Evolutionary conservation across 1,139 yeast species (phyloP), one percentile per base, ranked within the genome.

Genomic region (Trichomonascaceae sp.): DNA sequence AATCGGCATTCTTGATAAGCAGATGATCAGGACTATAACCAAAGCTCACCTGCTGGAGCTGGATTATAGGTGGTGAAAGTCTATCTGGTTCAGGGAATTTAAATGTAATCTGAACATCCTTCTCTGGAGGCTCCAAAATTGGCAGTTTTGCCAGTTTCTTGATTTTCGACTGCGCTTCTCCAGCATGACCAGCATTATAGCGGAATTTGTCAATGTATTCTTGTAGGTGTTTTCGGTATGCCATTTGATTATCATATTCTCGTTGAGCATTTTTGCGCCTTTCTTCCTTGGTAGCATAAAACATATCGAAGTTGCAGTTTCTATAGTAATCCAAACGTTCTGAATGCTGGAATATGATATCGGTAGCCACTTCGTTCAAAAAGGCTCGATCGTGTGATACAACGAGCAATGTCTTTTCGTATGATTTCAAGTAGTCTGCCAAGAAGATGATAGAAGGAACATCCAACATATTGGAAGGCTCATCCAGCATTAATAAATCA

Each of bases 401-500:
- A 44, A 91, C 96, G 62, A 93, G 76, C 6, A 93, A 95, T 0
- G 99, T 93, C 0, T 96, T 82, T 56, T 96, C 91, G 69, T 93
- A 93, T 10, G 87, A 78, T 68, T 89, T 96, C 63, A 93, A 76
- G 69, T 93, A 93, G 63, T 86, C 82, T 10, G 98, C 95, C 68
- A 93, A 79, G 69, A 83, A 93, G 1, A 98, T 93, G 69, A 93
- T 89, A 53, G 98, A 91, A 36, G 99, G 99, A 71, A 93, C 97
- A 81, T 93, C 99, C 96, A 93, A 87, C 97, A 91, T 93, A 85
- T 93, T 93, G 61, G 99, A 91, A 66, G 99, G 99, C 80, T 93
- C 99, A 81, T 93, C 99, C 61, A 93, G 79, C 66, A 93, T 76
- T 62, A 93, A 77, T 61, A 93, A 78, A 70, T 95, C 99, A 0